Percentiles rank a stretch among this genome's conserved stretches.
Conservation (phyloP, 140 eudicot genomes). For the Erigeron philadelphicus region DNA sequence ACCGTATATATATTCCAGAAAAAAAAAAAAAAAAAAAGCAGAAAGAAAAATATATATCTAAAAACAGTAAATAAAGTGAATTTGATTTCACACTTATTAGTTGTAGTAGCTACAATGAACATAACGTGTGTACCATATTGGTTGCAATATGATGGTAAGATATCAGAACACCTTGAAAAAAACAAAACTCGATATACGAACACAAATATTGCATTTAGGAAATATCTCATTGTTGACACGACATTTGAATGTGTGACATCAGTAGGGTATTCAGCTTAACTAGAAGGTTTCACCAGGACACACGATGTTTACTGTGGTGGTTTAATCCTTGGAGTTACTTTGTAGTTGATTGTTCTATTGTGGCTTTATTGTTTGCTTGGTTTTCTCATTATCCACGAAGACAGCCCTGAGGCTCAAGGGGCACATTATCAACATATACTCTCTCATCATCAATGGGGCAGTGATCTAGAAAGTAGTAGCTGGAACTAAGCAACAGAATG, state of each 20-base stretch:
- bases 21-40: no score
- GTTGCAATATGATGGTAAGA: conserved; percentile 6
- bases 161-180: not conserved
- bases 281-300: not conserved
- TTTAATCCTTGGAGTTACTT: not conserved
- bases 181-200: no score
- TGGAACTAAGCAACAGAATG: not conserved
- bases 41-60: not conserved
- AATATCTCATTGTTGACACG: no score
- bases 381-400: not conserved
- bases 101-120: not conserved
- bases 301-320: not conserved
- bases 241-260: no score
- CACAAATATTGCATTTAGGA: no score
- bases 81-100: conserved; percentile 9
- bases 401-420: not conserved
- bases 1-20: conserved; percentile 3
- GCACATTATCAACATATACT: not conserved
- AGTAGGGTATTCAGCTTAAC: no score
- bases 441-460: not conserved
- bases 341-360: not conserved
- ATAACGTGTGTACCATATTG: not conserved
- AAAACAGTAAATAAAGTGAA: not conserved
- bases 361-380: not conserved
- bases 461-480: not conserved